Evolutionary conservation across 163 green algal genomes (phyloP).

Genomic region (Coccomyxa subellipsoidea): DNA sequence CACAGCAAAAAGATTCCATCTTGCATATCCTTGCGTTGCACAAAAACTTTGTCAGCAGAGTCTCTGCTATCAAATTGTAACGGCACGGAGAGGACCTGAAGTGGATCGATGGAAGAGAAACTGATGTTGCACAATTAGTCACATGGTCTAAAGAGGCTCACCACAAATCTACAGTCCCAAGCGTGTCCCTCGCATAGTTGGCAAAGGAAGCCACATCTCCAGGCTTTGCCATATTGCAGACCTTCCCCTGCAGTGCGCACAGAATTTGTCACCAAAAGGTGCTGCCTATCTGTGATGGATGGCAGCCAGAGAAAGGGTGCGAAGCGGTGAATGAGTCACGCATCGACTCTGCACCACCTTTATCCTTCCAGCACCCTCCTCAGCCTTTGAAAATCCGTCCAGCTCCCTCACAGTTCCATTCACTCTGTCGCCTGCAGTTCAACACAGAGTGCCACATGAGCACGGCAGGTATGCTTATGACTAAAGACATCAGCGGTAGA

Average conservation of each 20-base stretch:
- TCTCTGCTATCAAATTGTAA: neutral
- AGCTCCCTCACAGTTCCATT: constrained; percentile 56
- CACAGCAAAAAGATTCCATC: neutral
- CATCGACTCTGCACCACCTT: neutral
- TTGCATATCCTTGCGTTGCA: neutral
- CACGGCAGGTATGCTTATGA: no score
- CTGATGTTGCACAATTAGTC: no score
- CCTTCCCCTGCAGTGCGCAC: constrained; percentile 50
- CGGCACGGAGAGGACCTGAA: neutral
- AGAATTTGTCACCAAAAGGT: no score
- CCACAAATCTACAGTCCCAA: constrained; percentile 75
- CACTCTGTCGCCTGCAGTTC: constrained; percentile 53
- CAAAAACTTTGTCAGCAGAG: neutral
- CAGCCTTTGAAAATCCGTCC: neutral
- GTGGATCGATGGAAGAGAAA: no score
- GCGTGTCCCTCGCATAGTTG: constrained; percentile 53
- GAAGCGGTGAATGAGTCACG: neutral
- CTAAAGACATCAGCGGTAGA: no score
- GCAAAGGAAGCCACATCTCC: constrained; percentile 69
- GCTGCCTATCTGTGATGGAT: neutral
- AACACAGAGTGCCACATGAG: no score
- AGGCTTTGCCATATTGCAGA: constrained; percentile 68
- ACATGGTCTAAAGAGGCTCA: constrained; percentile 25
- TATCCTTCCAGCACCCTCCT: neutral
- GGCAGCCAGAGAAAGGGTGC: neutral